Conservation (phyloP, 768 basidiomycete genomes). For the Jaapia argillacea region DNA sequence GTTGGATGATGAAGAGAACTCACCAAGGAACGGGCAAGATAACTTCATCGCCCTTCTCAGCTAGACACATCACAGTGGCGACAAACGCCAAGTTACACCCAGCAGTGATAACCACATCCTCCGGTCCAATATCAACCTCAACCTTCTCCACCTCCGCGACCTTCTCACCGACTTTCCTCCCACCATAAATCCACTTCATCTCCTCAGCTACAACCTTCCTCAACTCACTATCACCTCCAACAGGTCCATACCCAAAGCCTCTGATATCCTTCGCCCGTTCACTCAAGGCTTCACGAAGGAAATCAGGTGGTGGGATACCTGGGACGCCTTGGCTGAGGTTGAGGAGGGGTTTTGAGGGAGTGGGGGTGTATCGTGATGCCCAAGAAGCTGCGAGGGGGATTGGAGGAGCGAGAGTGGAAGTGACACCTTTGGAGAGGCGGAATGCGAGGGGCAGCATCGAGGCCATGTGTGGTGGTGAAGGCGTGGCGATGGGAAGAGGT, state of each 20-base stretch:
- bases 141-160: conserved; percentile 49
- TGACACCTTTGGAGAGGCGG: neutral
- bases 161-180: conserved; percentile 41
- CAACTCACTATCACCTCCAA: conserved; percentile 45
- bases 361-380: conserved; percentile 33
- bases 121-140: conserved; percentile 32
- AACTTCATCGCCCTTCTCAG: conserved; percentile 61
- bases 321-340: conserved; percentile 74
- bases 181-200: conserved; percentile 50
- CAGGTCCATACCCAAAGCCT: conserved; percentile 47
- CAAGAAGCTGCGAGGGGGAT: conserved; percentile 52
- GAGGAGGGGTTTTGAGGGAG: conserved; percentile 39
- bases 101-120: conserved; percentile 60
- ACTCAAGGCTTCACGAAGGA: conserved; percentile 39
- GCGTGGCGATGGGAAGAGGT: no score
- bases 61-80: conserved; percentile 49
- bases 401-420: neutral
- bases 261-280: conserved; percentile 29
- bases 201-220: conserved; percentile 46
- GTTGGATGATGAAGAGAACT: conserved; percentile 3
- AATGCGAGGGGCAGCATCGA: no score
- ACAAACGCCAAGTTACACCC: conserved; percentile 72
- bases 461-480: no score
- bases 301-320: conserved; percentile 46
- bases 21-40: conserved; percentile 69